Base-by-base conservation (phyloP, 768 basidiomycete species). In the Serendipita vermifera region DNA sequence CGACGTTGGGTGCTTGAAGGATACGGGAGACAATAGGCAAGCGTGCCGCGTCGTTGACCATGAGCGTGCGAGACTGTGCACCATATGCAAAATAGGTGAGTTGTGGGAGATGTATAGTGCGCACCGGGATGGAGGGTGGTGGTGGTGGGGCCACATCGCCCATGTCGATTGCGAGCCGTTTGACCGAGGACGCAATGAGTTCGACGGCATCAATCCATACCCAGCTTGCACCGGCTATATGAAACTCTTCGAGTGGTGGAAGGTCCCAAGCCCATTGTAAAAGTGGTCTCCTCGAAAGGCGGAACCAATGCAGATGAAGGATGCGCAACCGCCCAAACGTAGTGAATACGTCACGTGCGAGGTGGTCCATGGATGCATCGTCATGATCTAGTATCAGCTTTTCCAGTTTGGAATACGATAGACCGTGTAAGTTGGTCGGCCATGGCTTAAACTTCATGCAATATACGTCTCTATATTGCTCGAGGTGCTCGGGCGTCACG, bases 371-470 rank as follows among this genome's bases (percentile, higher is more conserved):
- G 7, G 46, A 22, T 22, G 46, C 46, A 26, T 51, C 46, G 9
- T 51, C 46, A 29, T 51, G 46, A 7, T 51, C 46, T 20, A 51
- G 46, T 31, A 51, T 51, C 24, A 51, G 46, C 22, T 51, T 51
- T 9, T 26, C 5, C 24, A 51, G 46, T 24, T 51, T n/a, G 24
- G 46, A 29, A 31, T 27, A 51, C 7, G 46, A 24, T 7, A 27
- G 17, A 31, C 32, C 17, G 9, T 51, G 46, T 7, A 51, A 29
- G 15, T 29, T 22, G 26, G 46, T 51, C 7, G 46, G 46, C 46
- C 46, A 51, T 24, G 46, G 46, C 32, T 31, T 22, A 51, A 51
- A 51, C 46, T 51, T 51, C 27, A 51, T 9, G 46, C 46, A 51
- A 31, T 51, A 51, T 5, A 29, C 24, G 27, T 51, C 17, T 51